Evolutionary conservation across 1,139 yeast species (phyloP), one percentile per base, ranked within the genome.

Genomic region (Yamadazyma sp.): DNA sequence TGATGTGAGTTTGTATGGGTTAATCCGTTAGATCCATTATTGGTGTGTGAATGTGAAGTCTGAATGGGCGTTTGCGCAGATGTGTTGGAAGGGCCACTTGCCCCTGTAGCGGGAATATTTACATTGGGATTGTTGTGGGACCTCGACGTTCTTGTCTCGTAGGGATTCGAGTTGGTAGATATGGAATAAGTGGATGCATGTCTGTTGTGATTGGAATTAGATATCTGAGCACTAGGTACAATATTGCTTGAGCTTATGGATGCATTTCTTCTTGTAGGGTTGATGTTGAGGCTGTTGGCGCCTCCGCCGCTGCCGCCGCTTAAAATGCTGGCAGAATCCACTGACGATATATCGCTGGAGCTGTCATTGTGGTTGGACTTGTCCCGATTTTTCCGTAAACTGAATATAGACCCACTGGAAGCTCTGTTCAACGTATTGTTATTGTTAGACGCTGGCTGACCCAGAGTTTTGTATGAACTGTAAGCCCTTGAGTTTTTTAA

Each of bases 161-260:
- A 62, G 25, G 71, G 69, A 45, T 63, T 63, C 4, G 49, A 28
- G 22, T 24, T 33, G 10, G 62, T 54, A 12, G 65, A 55, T 31
- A 65, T 61, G 47, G 72, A 65, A 46, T 64, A 69, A 6, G 73
- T 56, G 25, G 74, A 67, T 18, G 73, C 68, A 31, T 68, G 69
- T 12, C 75, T 63, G 37, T 63, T 61, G 44, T 69, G 75, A 38
- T 50, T 61, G 15, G 69, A 62, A 40, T 51, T 57, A 8, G 65
- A 53, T 12, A 63, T 49, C 46, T 60, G 69, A n/a, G 61, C 41
- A 12, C 57, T 53, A 25, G 73, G 69, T 5, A 64, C 55, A 12
- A 64, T 62, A 43, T 34, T 45, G 14, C 38, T 39, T 22, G 33
- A 29, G 17, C 32, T 26, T 4, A 44, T 17, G 9, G 61, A 53